Base-by-base conservation (phyloP, 1,284 basidiomycete genomes). In the Mrakiaceae sp. region DNA sequence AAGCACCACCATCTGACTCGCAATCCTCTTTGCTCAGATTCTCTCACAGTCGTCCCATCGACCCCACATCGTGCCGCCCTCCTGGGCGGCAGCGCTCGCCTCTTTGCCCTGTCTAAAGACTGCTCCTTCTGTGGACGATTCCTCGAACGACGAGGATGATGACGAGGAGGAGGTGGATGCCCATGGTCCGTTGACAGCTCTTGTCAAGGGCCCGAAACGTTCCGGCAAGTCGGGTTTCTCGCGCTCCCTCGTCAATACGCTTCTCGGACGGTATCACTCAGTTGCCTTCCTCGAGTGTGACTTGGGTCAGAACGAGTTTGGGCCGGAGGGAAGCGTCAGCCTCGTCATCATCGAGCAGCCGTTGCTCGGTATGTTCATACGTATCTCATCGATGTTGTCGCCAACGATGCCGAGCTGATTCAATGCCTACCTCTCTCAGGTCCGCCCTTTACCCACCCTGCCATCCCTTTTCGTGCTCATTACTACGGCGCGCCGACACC, bases 251-350 rank as follows among this genome's bases (percentile, higher is more conserved):
- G 73, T 88, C n/a, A 95, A 97, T 71, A 77, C 78, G 5, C 77
- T 97, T 27, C 74, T 88, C 10, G 76, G 74, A 42, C 77, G 87
- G 49, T 87, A 85, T 74, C 79, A 79, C 39, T 81, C 80, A 16
- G 90, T 97, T 3, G 92, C 91, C 0, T 96, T 85, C 74, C 81
- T 98, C 5, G 94, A 98, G 72, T 88, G 88, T 65, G 95, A 98
- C 76, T 71, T 92, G 3, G 95, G 95, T 9, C 95, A 98, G 76
- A 88, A 90, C 7, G 93, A 98, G 74, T 96, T 98, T 73, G 88
- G 87, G 0, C 87, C 90, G 2, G 86, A 87, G 0, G 94, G 93
- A 0, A 81, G 88, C 74, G 87, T 97, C 3, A 83, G 90, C 0
- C 75, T 98, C 57, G 87, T 87, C 72, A 69, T 97, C 0, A 70